Percentiles rank a stretch among this genome's conserved stretches.
These are phyloP conservation scores for Chlorella variabilis DNA, from an alignment of 163 green algal genomes.

Conservation along the genomic window DNA sequence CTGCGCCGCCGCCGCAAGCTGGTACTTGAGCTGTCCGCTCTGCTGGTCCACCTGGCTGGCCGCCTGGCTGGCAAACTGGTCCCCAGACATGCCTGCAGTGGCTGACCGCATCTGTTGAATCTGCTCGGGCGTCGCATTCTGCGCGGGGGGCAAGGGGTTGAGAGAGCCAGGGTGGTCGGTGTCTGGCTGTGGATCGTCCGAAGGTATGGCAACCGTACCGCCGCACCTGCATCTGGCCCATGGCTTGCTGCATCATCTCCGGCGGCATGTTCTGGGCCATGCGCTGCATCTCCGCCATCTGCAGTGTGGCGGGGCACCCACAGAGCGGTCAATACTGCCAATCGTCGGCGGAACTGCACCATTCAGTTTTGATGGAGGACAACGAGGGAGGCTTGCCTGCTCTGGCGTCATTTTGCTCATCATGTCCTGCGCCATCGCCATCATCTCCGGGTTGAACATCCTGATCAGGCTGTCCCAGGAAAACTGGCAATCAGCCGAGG, in stretches of 20 bases:
- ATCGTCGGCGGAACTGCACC: too few relatives aligned
- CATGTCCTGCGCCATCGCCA: conserved; percentile 40
- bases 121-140: conserved; percentile 30
- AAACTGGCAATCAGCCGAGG: too few relatives aligned
- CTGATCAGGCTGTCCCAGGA: not conserved
- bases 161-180: too few relatives aligned
- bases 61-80: not conserved
- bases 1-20: not conserved
- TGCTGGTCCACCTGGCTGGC: not conserved
- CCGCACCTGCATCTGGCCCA: conserved; percentile 18
- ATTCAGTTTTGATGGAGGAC: too few relatives aligned
- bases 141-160: not conserved
- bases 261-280: conserved; percentile 43
- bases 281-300: conserved; percentile 48
- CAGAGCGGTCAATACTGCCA: not conserved
- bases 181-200: too few relatives aligned
- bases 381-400: too few relatives aligned
- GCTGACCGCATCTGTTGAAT: conserved; percentile 21
- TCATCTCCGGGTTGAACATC: conserved; percentile 48
- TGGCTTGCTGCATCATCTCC: conserved; percentile 39
- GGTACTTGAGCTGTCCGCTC: conserved; percentile 12
- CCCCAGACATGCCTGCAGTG: not conserved
- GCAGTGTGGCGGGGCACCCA: too few relatives aligned
- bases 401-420: conserved; percentile 47
- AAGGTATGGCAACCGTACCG: too few relatives aligned